phyloP scores from a whole-genome alignment of 129 eudicot species.

The Escallonia herrerae region DNA sequence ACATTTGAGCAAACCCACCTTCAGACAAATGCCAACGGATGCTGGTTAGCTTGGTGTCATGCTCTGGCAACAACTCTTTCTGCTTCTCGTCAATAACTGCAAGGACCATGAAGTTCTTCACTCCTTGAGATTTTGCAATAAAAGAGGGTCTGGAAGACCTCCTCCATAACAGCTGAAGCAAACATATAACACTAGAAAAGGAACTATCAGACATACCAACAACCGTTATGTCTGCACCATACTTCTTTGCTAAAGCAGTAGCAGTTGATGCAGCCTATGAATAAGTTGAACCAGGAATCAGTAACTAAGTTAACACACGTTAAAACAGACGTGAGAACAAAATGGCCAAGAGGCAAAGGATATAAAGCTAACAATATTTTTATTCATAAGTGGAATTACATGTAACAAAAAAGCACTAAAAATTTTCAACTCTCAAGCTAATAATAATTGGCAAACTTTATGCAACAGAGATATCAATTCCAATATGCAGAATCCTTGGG shows the following conservation, averaged over 20 bases:
- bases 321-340: neutral
- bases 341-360: neutral
- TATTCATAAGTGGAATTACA: no score
- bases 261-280: slow-evolving; percentile 85
- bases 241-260: slow-evolving; percentile 93
- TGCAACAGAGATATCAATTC: no score
- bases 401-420: no score
- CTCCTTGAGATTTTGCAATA: neutral
- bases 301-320: neutral
- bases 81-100: slow-evolving; percentile 90
- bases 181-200: neutral
- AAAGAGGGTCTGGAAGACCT: slow-evolving; percentile 2
- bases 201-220: slow-evolving; percentile 51
- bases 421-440: no score
- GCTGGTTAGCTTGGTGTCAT: slow-evolving; percentile 80
- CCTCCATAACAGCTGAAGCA: neutral
- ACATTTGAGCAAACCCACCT: slow-evolving; percentile 32
- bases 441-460: no score
- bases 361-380: no score
- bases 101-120: slow-evolving; percentile 14
- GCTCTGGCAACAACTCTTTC: slow-evolving; percentile 72
- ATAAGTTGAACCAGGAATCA: slow-evolving; percentile 2
- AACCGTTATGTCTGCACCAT: slow-evolving; percentile 92
- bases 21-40: slow-evolving; percentile 97
- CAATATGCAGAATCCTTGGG: no score